Evolutionary conservation across 2,329 filamentous ascomycete species (phyloP).

Genomic region (Botryotinia globosa): DNA sequence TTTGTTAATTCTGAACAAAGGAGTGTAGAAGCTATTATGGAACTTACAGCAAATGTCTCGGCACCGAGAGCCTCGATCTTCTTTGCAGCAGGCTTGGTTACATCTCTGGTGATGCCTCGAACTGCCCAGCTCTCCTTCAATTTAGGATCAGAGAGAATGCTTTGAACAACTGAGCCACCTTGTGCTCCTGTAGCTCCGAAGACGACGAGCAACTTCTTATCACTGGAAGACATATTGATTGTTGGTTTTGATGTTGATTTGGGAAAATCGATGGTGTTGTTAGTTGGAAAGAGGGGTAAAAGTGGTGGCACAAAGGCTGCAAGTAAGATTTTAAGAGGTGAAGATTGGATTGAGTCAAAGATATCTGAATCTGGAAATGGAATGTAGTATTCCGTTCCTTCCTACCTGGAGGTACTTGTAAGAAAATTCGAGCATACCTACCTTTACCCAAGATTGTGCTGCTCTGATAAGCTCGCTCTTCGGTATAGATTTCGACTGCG

Average conservation of each 20-base stretch:
- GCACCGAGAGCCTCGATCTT: conserved; percentile 44
- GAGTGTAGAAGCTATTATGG: neutral
- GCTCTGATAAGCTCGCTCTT: neutral
- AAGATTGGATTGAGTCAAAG: neutral
- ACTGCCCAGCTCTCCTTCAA: conserved; percentile 44
- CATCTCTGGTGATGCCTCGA: conserved; percentile 48
- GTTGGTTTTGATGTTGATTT: neutral
- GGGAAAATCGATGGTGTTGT: neutral
- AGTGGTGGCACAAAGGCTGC: neutral
- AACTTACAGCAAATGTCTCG: conserved; percentile 44
- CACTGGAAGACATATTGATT: conserved; percentile 28
- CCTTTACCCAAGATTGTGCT: neutral
- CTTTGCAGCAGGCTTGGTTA: conserved; percentile 43
- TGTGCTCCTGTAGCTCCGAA: conserved; percentile 51
- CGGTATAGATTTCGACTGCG: neutral
- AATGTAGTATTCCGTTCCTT: neutral
- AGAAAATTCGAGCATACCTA: neutral
- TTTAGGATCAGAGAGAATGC: conserved; percentile 48
- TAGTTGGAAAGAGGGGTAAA: conserved; percentile 1
- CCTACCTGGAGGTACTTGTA: neutral
- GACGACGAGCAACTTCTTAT: conserved; percentile 45
- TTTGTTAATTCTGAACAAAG: neutral
- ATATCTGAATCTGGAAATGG: neutral
- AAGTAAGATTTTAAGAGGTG: neutral
- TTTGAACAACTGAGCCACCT: conserved; percentile 51